Percentiles rank a stretch among this genome's conserved stretches.
phyloP scores from a whole-genome alignment of 345 rosid genomes.

The Lepidium didymum region DNA sequence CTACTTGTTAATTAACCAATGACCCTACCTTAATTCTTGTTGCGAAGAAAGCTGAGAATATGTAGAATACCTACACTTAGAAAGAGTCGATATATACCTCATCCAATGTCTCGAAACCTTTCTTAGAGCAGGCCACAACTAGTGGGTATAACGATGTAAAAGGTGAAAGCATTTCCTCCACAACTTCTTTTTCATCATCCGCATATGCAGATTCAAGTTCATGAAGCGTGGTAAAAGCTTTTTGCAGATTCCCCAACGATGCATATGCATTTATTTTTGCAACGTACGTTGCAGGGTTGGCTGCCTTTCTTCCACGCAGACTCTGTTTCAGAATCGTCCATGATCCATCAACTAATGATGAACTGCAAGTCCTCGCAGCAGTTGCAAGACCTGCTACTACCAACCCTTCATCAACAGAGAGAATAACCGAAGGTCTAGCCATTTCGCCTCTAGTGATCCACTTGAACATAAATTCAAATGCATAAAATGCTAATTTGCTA shows the following conservation, averaged over 20 bases:
- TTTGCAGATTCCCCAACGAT: slow-evolving; percentile 66
- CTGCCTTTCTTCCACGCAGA: slow-evolving; percentile 58
- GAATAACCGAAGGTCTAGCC: slow-evolving; percentile 49
- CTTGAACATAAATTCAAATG: slow-evolving; percentile 74
- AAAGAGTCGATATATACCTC: slow-evolving; percentile 37
- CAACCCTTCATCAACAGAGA: slow-evolving; percentile 83
- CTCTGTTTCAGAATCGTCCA: slow-evolving; percentile 66
- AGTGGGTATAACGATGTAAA: slow-evolving; percentile 72
- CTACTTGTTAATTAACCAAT: neutral
- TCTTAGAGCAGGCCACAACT: slow-evolving; percentile 78
- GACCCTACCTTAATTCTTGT: neutral
- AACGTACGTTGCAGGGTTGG: slow-evolving; percentile 62
- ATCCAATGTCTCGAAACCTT: slow-evolving; percentile 84
- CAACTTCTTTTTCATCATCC: slow-evolving; percentile 31
- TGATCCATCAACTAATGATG: slow-evolving; percentile 69
- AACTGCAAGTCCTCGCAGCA: slow-evolving; percentile 70
- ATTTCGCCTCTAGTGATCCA: slow-evolving; percentile 78
- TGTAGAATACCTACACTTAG: neutral
- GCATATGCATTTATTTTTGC: slow-evolving; percentile 80
- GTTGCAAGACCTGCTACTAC: slow-evolving; percentile 70
- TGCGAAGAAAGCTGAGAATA: neutral
- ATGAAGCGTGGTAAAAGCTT: slow-evolving; percentile 57
- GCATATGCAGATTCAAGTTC: slow-evolving; percentile 68
- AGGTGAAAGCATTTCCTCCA: slow-evolving; percentile 76
- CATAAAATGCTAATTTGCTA: slow-evolving; percentile 66